Percentiles rank a stretch among this genome's conserved stretches.
Evolutionary conservation across 2,329 filamentous ascomycete genomes (phyloP).

Genomic region (Gnomoniopsis sp.): DNA sequence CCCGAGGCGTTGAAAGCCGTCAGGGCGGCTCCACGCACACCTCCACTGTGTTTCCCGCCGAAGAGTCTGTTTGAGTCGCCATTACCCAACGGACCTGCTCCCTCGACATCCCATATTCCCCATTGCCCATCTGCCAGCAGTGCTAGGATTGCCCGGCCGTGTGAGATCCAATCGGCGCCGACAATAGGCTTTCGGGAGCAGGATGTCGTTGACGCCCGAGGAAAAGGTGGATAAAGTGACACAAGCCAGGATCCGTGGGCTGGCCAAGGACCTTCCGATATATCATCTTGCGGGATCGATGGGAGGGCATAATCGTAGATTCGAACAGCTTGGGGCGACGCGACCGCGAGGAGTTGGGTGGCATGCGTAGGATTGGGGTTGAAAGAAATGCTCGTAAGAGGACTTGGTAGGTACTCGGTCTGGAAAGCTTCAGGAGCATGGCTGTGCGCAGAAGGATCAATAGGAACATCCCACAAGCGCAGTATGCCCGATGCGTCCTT

Average conservation of each 20-base stretch:
- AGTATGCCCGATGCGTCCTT: conserved; percentile 57
- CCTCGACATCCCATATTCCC: conserved; percentile 66
- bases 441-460: conserved; percentile 37
- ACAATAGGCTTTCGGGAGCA: conserved; percentile 54
- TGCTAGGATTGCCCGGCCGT: conserved; percentile 56
- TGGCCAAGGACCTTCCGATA: conserved; percentile 48
- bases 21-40: conserved; percentile 54
- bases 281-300: conserved; percentile 49
- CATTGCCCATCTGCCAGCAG: conserved; percentile 63
- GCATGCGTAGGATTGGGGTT: conserved; percentile 49
- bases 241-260: conserved; percentile 62
- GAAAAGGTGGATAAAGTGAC: conserved; percentile 57
- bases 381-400: conserved; percentile 55
- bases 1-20: conserved; percentile 57
- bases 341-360: conserved; percentile 56
- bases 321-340: conserved; percentile 53
- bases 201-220: conserved; percentile 40
- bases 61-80: conserved; percentile 39
- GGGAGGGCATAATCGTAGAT: conserved; percentile 60
- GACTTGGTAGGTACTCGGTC: conserved; percentile 53
- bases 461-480: conserved; percentile 54
- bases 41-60: conserved; percentile 46
- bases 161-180: conserved; percentile 59
- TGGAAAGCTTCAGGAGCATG: conserved; percentile 51
- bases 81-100: conserved; percentile 42